Percentiles rank a stretch among this genome's conserved stretches.
Evolutionary conservation across 345 rosid genomes (phyloP).

Genomic region (Eucalyptus regnans): DNA sequence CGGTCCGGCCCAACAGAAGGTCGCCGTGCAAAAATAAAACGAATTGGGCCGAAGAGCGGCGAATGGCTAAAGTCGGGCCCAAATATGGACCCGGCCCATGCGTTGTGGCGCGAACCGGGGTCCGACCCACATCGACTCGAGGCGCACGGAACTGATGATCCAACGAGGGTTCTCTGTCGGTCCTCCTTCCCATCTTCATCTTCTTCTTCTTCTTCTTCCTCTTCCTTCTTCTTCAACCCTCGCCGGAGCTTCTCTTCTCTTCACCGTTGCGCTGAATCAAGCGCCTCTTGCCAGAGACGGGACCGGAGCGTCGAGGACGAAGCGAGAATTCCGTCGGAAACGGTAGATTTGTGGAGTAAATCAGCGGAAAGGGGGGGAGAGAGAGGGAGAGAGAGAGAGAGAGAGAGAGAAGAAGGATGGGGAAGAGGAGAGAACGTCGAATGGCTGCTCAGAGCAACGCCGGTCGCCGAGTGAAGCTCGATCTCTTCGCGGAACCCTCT

Average conservation of each 20-base stretch:
- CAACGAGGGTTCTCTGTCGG: not conserved
- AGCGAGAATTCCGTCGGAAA: not conserved
- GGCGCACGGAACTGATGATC: not conserved
- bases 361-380: not conserved
- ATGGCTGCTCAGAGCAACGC: slow-evolving; percentile 66
- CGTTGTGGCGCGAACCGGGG: not conserved
- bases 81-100: not conserved
- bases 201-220: not conserved
- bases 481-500: slow-evolving; percentile 97
- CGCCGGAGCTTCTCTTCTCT: not conserved
- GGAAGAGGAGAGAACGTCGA: slow-evolving; percentile 91
- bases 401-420: slow-evolving; percentile 21
- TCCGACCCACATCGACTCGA: not conserved
- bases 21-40: not conserved
- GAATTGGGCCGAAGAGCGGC: not conserved
- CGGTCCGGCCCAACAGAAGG: not conserved
- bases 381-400: not conserved
- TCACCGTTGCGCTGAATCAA: not conserved
- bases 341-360: not conserved
- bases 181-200: not conserved
- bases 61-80: not conserved
- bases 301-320: not conserved
- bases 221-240: not conserved
- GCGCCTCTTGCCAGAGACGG: not conserved
- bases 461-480: slow-evolving; percentile 93